Conservation (phyloP, 2,329 filamentous ascomycete species). For the Fusarium stilboides region DNA sequence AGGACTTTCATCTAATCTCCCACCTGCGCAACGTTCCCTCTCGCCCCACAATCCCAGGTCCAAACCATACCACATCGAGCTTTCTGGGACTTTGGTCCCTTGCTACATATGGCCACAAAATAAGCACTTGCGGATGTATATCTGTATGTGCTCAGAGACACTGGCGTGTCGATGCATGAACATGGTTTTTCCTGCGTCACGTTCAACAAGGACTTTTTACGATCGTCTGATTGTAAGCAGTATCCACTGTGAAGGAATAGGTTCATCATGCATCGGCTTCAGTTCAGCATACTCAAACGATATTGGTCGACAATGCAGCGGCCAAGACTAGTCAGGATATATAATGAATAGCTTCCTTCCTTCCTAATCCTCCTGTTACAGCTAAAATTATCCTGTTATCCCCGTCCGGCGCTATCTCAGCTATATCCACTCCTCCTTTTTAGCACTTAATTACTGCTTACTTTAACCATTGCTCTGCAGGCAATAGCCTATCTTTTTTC, state of each 20-base stretch:
- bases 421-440: neutral
- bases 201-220: constrained; percentile 15
- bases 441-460: constrained; percentile 6
- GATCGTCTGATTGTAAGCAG: constrained; percentile 3
- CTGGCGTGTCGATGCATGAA: constrained; percentile 7
- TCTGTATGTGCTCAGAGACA: neutral
- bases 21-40: constrained; percentile 3
- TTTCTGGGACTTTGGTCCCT: constrained; percentile 1
- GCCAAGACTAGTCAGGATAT: neutral
- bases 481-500: neutral
- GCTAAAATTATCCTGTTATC: neutral
- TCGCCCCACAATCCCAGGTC: constrained; percentile 8
- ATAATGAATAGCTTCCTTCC: neutral
- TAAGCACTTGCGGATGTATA: constrained; percentile 1
- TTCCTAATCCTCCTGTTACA: neutral
- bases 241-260: constrained; percentile 3
- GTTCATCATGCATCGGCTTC: constrained; percentile 5
- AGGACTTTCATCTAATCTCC: constrained; percentile 8
- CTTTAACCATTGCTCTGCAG: neutral
- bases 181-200: constrained; percentile 2
- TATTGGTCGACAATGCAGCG: neutral
- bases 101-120: constrained; percentile 5
- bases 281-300: neutral
- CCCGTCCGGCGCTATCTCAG: neutral
- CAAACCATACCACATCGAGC: constrained; percentile 7